These are phyloP conservation scores for Tylopilus felleus DNA, from an alignment of 768 basidiomycete genomes.

Conservation along the genomic window DNA sequence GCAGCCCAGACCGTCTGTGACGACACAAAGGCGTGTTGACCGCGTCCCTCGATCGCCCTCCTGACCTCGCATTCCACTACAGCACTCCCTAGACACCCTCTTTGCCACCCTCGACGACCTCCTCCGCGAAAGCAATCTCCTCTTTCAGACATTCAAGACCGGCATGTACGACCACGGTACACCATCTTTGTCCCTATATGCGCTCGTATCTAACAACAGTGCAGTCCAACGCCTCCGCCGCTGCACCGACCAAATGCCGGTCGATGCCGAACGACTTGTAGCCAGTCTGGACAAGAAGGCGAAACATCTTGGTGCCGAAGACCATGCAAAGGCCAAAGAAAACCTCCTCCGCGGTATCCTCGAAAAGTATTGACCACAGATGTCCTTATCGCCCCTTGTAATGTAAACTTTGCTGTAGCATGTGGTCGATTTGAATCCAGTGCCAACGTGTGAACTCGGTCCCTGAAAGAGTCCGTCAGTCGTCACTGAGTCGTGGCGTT, in stretches of 20 bases:
- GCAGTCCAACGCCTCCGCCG: slow-evolving; percentile 46
- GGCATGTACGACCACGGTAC: slow-evolving; percentile 48
- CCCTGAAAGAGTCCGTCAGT: slow-evolving; percentile 9
- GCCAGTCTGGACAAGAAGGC: slow-evolving; percentile 51
- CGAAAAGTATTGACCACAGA: slow-evolving; percentile 27
- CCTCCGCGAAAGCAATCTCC: slow-evolving; percentile 43
- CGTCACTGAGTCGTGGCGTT: not conserved
- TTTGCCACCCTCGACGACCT: slow-evolving; percentile 47
- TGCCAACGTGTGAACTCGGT: slow-evolving; percentile 24
- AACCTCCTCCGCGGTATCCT: slow-evolving; percentile 34
- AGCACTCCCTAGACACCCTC: slow-evolving; percentile 44
- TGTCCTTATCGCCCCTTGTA: not conserved
- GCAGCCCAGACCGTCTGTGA: slow-evolving; percentile 38
- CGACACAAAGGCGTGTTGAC: slow-evolving; percentile 42
- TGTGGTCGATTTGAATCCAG: not conserved
- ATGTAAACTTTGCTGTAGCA: not conserved
- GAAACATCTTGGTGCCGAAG: slow-evolving; percentile 36
- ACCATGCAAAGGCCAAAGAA: slow-evolving; percentile 33
- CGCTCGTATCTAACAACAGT: slow-evolving; percentile 5
- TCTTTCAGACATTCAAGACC: slow-evolving; percentile 50
- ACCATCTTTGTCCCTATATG: slow-evolving; percentile 2
- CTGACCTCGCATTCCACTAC: slow-evolving; percentile 13
- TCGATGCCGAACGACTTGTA: slow-evolving; percentile 50
- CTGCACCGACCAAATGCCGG: slow-evolving; percentile 44
- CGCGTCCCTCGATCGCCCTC: not conserved